These are phyloP conservation scores for Pseudoscleropodium purum DNA, from an alignment of 225 moss, liverwort and hornwort genomes.

Conservation along the genomic window DNA sequence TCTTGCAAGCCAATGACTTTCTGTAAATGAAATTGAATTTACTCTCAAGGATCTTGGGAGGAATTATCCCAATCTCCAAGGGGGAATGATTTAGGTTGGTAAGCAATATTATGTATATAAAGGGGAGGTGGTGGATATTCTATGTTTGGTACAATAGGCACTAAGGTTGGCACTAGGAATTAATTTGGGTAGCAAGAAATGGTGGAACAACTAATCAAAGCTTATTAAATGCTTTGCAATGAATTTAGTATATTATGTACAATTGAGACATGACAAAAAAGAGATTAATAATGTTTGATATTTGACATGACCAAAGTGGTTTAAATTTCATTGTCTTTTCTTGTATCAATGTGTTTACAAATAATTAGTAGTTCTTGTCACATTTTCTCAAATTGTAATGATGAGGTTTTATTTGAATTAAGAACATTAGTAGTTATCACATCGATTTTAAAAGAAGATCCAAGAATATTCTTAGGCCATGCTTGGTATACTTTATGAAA, in stretches of 20 bases:
- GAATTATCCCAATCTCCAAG: neutral
- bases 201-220: neutral
- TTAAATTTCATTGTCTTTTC: neutral
- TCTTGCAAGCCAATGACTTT: rapidly evolving
- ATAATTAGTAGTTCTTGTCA: neutral
- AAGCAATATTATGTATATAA: neutral
- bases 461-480: neutral
- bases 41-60: rapidly evolving
- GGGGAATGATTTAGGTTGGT: neutral
- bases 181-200: neutral
- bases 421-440: neutral
- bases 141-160: neutral
- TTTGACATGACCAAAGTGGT: neutral
- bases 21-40: rapidly evolving
- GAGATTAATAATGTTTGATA: no score
- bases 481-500: neutral
- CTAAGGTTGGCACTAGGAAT: rapidly evolving
- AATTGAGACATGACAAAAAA: neutral
- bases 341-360: neutral
- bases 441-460: neutral
- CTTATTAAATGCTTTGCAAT: neutral
- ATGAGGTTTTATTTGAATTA: neutral
- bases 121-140: neutral
- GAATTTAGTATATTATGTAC: neutral
- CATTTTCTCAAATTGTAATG: neutral